Percentiles rank a stretch among this genome's conserved stretches.
Conservation (phyloP, 352 stramenopile genomes). For the Phytophthora citrophthora region DNA sequence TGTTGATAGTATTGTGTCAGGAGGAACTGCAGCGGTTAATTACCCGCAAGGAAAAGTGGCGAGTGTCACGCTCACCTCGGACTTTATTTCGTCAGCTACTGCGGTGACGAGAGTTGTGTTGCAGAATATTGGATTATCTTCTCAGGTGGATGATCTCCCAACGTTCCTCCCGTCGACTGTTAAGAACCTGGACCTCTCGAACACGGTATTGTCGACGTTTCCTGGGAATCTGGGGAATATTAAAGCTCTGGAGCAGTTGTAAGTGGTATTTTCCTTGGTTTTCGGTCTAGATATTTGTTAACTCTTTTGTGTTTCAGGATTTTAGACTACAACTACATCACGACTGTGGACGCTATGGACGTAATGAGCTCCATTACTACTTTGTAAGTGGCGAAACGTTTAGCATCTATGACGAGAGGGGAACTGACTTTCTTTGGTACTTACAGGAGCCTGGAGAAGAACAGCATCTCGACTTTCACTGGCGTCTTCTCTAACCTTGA, state of each 20-base stretch:
- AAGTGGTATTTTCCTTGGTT: neutral
- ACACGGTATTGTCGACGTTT: conserved; percentile 34
- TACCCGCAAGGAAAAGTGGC: conserved; percentile 43
- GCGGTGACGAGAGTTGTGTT: conserved; percentile 36
- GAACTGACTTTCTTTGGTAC: conserved; percentile 1
- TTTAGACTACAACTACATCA: conserved; percentile 40
- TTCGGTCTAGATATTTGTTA: too few relatives aligned
- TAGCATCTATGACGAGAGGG: neutral
- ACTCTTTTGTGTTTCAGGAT: conserved; percentile 9
- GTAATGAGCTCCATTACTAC: conserved; percentile 30
- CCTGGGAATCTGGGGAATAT: conserved; percentile 11
- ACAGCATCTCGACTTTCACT: conserved; percentile 55
- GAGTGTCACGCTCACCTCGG: conserved; percentile 21
- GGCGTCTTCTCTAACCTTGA: conserved; percentile 54
- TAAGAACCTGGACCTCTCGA: conserved; percentile 31
- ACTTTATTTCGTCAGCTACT: conserved; percentile 27
- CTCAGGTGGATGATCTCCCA: conserved; percentile 25
- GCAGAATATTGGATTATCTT: conserved; percentile 33
- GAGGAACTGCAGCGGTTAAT: conserved; percentile 18
- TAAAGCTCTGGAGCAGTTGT: conserved; percentile 3
- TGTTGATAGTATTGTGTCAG: conserved; percentile 30
- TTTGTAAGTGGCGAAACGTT: conserved; percentile 20
- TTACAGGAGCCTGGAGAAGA: conserved; percentile 50
- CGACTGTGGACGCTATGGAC: conserved; percentile 22
- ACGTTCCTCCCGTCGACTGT: conserved; percentile 29